A percentile compares a stretch with the other conserved stretches of the same genome.
Evolutionary conservation across 2,329 filamentous ascomycete species (phyloP).

Genomic region (Sporothrix curviconia): DNA sequence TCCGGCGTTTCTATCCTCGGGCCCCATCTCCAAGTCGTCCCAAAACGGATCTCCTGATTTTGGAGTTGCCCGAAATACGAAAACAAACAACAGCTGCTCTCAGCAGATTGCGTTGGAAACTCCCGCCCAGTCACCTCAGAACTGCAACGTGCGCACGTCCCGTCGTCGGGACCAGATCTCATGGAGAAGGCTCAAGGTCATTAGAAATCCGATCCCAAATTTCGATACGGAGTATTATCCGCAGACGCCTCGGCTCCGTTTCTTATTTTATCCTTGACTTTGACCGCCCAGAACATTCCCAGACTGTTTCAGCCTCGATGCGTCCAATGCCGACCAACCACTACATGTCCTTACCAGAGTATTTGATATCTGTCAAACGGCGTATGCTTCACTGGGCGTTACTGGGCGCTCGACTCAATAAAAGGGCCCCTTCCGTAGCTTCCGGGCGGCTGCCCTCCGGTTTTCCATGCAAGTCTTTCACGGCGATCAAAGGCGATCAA

Average conservation of each 20-base stretch:
- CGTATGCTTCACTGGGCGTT: background rate
- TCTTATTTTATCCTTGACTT: slow-evolving; percentile 6
- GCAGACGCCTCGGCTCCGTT: background rate
- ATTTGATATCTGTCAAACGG: too few relatives aligned
- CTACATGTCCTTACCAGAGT: slow-evolving; percentile 1
- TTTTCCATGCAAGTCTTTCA: slow-evolving; percentile 5
- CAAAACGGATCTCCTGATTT: too few relatives aligned
- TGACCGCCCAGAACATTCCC: slow-evolving; percentile 5
- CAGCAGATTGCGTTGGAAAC: background rate
- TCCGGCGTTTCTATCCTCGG: too few relatives aligned
- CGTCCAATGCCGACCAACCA: slow-evolving; percentile 11
- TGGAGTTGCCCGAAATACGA: too few relatives aligned
- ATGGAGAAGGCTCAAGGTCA: too few relatives aligned
- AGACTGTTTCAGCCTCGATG: slow-evolving; percentile 11
- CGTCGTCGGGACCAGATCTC: background rate
- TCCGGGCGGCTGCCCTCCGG: slow-evolving; percentile 3
- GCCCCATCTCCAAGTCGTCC: too few relatives aligned
- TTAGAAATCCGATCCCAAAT: too few relatives aligned
- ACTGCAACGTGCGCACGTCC: background rate
- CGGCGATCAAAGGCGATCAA: slow-evolving; percentile 9
- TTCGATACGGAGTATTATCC: too few relatives aligned
- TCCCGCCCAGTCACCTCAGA: background rate
- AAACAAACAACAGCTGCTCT: background rate
- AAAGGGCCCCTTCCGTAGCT: slow-evolving; percentile 1
- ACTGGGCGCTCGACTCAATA: too few relatives aligned